These are phyloP conservation scores for Emmonsia crescens DNA, from an alignment of 2,329 filamentous ascomycete species.

Conservation along the genomic window DNA sequence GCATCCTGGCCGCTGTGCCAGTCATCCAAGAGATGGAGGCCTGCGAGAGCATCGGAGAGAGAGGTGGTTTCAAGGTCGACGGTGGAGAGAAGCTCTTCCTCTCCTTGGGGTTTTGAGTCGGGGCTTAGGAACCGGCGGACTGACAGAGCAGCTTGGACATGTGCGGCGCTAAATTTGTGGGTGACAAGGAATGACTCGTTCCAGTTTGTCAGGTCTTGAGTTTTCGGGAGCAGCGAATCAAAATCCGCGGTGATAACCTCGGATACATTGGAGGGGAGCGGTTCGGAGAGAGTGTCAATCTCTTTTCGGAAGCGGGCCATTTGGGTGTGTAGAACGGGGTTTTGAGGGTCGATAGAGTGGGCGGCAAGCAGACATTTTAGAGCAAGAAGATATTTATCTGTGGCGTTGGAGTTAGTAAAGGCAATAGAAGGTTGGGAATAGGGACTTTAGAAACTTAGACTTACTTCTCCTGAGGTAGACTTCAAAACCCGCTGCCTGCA, in stretches of 20 bases:
- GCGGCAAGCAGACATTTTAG: conserved; percentile 74
- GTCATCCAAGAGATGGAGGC: conserved; percentile 41
- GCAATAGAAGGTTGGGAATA: conserved; percentile 6
- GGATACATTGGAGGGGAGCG: conserved; percentile 54
- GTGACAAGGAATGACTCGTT: conserved; percentile 56
- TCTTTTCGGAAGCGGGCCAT: conserved; percentile 56
- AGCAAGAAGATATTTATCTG: conserved; percentile 79
- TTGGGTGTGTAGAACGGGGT: conserved; percentile 68
- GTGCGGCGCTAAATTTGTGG: conserved; percentile 51
- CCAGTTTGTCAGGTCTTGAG: conserved; percentile 48
- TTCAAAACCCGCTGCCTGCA: conserved; percentile 79
- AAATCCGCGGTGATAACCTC: conserved; percentile 62
- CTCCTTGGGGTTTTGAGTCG: conserved; percentile 45
- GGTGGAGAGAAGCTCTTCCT: conserved; percentile 52
- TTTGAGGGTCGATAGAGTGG: conserved; percentile 53
- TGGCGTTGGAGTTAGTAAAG: conserved; percentile 16
- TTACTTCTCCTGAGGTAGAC: conserved; percentile 75
- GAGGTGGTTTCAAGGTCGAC: conserved; percentile 43
- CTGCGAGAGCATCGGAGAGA: conserved; percentile 47
- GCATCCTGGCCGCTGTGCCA: conserved; percentile 41
- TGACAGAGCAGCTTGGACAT: conserved; percentile 54
- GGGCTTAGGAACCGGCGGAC: conserved; percentile 49
- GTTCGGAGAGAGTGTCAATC: conserved; percentile 45
- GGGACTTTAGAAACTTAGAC: conserved; percentile 34
- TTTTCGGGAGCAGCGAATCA: conserved; percentile 46